Percentiles rank a stretch among this genome's conserved stretches.
These are phyloP conservation scores for Candida awuae DNA, from an alignment of 805 yeast species.

Conservation along the genomic window DNA sequence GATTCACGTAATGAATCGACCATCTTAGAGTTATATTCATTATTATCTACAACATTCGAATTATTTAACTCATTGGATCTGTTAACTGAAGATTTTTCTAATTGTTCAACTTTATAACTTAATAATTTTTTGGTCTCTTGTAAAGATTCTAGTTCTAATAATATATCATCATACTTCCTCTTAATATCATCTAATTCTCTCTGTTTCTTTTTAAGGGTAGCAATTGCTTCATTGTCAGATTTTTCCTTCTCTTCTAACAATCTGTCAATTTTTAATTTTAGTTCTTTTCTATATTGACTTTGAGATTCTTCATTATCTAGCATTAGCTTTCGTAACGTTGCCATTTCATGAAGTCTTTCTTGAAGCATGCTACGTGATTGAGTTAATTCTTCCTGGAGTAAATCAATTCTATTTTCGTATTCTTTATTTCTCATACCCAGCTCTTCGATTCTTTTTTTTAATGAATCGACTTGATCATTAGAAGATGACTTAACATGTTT, in stretches of 20 bases:
- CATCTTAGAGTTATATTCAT: conserved; percentile 17
- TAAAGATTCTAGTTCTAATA: too few species aligned
- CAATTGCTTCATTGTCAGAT: conserved; percentile 45
- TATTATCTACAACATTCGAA: conserved; percentile 1
- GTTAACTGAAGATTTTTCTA: conserved; percentile 7
- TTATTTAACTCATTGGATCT: conserved; percentile 1
- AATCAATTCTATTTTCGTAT: conserved; percentile 48
- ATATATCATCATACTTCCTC: conserved; percentile 36
- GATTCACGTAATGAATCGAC: conserved; percentile 44
- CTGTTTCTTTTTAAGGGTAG: conserved; percentile 44
- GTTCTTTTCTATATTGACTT: conserved; percentile 43
- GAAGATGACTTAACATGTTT: conserved; percentile 22
- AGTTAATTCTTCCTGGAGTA: conserved; percentile 72
- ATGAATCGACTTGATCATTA: conserved; percentile 36
- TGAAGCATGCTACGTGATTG: conserved; percentile 67
- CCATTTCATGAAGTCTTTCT: conserved; percentile 73
- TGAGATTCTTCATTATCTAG: conserved; percentile 59
- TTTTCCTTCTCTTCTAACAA: conserved; percentile 54
- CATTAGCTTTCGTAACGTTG: conserved; percentile 60
- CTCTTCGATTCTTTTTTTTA: conserved; percentile 69
- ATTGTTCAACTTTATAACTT: conserved; percentile 15
- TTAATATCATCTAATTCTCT: conserved; percentile 61
- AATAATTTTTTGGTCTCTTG: too few species aligned
- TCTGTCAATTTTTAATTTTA: conserved; percentile 42
- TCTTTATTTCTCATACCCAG: conserved; percentile 61